phyloP scores from a whole-genome alignment of 2,329 filamentous ascomycete genomes.

The Amphichorda felina region DNA sequence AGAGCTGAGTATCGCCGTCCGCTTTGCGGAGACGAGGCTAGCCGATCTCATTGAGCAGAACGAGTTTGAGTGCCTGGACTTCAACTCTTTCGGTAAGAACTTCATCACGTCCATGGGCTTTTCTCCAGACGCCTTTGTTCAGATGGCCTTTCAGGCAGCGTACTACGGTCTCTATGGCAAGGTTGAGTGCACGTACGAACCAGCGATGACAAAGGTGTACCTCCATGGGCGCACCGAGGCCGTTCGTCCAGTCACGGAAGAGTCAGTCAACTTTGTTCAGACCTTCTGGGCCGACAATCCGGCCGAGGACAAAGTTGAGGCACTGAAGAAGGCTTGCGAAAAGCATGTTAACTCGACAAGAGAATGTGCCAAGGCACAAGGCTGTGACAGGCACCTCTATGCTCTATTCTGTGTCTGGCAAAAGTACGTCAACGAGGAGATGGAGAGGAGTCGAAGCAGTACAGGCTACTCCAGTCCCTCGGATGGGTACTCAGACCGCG shows the following conservation, averaged over 20 bases:
- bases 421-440: slow-evolving; percentile 61
- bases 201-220: slow-evolving; percentile 94
- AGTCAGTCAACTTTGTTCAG: slow-evolving; percentile 79
- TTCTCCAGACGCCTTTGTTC: slow-evolving; percentile 92
- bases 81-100: slow-evolving; percentile 83
- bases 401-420: slow-evolving; percentile 95
- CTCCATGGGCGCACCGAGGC: slow-evolving; percentile 93
- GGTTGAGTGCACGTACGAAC: slow-evolving; percentile 92
- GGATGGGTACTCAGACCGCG: slow-evolving; percentile 35
- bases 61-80: slow-evolving; percentile 88
- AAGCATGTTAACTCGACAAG: slow-evolving; percentile 71
- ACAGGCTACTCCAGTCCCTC: slow-evolving; percentile 53
- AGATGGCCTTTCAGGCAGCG: slow-evolving; percentile 97
- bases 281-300: slow-evolving; percentile 93
- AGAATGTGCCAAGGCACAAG: slow-evolving; percentile 80
- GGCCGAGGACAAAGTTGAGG: slow-evolving; percentile 70
- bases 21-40: slow-evolving; percentile 89
- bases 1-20: slow-evolving; percentile 78
- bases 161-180: slow-evolving; percentile 95
- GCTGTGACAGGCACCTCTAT: slow-evolving; percentile 87
- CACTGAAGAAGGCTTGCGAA: slow-evolving; percentile 71
- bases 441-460: slow-evolving; percentile 38
- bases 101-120: slow-evolving; percentile 97
- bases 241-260: slow-evolving; percentile 72
- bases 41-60: slow-evolving; percentile 94